Base-by-base conservation (phyloP, 352 stramenopile species). In the Pythium rhizo-oryzae region DNA sequence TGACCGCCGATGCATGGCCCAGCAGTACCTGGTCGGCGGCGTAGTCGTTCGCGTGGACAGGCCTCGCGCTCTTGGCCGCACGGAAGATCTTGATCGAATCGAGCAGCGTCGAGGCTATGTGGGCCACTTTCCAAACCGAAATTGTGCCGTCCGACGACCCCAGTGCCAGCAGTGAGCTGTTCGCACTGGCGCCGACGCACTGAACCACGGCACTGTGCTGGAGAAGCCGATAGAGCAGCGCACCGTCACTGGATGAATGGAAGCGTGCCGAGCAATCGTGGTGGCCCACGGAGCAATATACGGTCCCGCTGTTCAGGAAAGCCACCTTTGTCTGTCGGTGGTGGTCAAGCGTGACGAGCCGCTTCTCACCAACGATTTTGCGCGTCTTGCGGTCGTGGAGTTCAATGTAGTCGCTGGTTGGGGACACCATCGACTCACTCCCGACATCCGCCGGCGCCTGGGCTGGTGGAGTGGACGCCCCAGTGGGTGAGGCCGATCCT, bases 41-140 rank as follows among this genome's bases (percentile, higher is more conserved):
- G 60, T 92, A 94, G 60, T 94, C 86, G 51, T 86, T 89, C 11
- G 80, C 79, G 41, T 91, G 77, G n/a, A 93, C 85, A 18, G 84
- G 85, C 16, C 87, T 87, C 6, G 73, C 77, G 37, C 44, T 76
- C 55, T 85, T 87, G 33, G 79, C 71, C 2, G 79, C 78, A 58
- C 84, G 75, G 46, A 94, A 94, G 55, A 93, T 77, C 60, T 92
- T 94, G 55, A 96, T 75, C 25, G 86, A 86, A 47, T 91, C 78
- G 35, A 96, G 64, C 21, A 93, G 69, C 49, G 81, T 92, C 49
- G 79, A 88, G 25, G 78, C 91, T 46, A 81, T 81, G 41, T 73
- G 77, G 24, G 81, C 79, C 35, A 94, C 73, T 67, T 89, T 91
- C 87, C 88, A 96, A 13, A 94, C 72, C 9, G 84, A 94, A 37